Conservation (phyloP, 2,329 filamentous ascomycete species). For the Colletotrichum chrysophilum region DNA sequence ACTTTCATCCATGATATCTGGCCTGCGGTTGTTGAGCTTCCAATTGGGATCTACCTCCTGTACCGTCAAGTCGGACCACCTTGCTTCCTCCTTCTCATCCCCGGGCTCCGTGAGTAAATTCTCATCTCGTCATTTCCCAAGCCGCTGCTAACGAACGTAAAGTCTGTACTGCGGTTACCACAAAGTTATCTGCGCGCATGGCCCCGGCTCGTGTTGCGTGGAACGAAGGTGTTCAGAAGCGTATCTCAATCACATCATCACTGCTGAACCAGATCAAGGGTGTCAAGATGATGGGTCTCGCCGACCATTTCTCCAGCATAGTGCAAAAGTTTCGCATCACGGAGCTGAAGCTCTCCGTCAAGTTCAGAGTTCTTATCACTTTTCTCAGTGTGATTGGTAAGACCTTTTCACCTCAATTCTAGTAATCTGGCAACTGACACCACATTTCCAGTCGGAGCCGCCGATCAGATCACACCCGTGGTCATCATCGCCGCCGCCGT, state of each 20-base stretch:
- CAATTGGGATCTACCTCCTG: slow-evolving; percentile 40
- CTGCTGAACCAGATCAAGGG: slow-evolving; percentile 47
- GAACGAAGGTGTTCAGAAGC: slow-evolving; percentile 43
- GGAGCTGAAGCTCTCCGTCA: slow-evolving; percentile 43
- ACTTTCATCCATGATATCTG: slow-evolving; percentile 40
- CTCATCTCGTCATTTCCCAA: neutral
- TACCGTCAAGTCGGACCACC: slow-evolving; percentile 37
- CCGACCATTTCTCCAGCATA: slow-evolving; percentile 32
- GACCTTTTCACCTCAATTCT: neutral
- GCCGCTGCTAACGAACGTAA: slow-evolving; percentile 31
- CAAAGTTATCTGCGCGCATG: slow-evolving; percentile 27
- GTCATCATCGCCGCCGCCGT: slow-evolving; percentile 38
- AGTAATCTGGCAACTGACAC: neutral
- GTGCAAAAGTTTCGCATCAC: slow-evolving; percentile 39
- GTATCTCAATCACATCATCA: slow-evolving; percentile 43
- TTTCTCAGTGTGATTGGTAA: slow-evolving; percentile 33
- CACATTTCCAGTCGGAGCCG: slow-evolving; percentile 25
- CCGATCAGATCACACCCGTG: slow-evolving; percentile 33
- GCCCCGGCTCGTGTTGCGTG: slow-evolving; percentile 41
- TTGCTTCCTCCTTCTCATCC: slow-evolving; percentile 31
- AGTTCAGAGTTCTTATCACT: slow-evolving; percentile 39
- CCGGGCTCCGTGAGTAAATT: slow-evolving; percentile 28
- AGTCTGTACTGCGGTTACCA: slow-evolving; percentile 23
- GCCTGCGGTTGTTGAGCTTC: slow-evolving; percentile 41
- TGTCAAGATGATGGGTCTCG: slow-evolving; percentile 49